Conservation (phyloP, 1,139 yeast genomes). For the Zygoascus hellenicus region DNA sequence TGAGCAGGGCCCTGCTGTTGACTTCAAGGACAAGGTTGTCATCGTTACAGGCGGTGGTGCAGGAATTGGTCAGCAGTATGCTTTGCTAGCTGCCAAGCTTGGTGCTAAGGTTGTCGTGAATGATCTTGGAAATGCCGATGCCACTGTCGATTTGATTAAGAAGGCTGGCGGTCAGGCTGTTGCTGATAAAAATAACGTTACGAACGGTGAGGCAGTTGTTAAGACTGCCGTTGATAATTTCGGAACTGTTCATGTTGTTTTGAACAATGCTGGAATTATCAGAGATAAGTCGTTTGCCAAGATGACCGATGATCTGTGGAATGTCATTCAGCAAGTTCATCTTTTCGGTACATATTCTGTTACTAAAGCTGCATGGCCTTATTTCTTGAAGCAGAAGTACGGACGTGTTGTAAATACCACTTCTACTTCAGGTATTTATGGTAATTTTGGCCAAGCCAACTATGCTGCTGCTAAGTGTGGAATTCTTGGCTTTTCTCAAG, state of each 20-base stretch:
- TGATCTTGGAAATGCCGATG: slow-evolving; percentile 67
- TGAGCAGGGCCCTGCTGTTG: slow-evolving; percentile 48
- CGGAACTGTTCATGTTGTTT: slow-evolving; percentile 79
- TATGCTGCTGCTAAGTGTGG: slow-evolving; percentile 93
- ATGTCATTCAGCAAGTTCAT: slow-evolving; percentile 74
- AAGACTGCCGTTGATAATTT: slow-evolving; percentile 70
- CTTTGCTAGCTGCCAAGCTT: slow-evolving; percentile 73
- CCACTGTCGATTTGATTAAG: slow-evolving; percentile 74
- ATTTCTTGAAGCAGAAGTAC: slow-evolving; percentile 66
- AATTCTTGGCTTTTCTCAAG: slow-evolving; percentile 75
- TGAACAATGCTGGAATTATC: slow-evolving; percentile 92
- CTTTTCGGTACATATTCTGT: slow-evolving; percentile 75
- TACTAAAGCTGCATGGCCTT: slow-evolving; percentile 91
- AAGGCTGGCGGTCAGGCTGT: slow-evolving; percentile 76
- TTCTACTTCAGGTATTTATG: slow-evolving; percentile 94
- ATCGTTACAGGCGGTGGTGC: slow-evolving; percentile 94
- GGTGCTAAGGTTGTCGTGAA: slow-evolving; percentile 96
- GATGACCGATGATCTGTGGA: slow-evolving; percentile 83
- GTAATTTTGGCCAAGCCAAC: slow-evolving; percentile 96
- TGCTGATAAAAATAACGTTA: slow-evolving; percentile 80
- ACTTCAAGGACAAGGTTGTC: slow-evolving; percentile 78
- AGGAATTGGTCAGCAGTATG: slow-evolving; percentile 91
- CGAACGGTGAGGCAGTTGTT: slow-evolving; percentile 69
- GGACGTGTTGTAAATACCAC: slow-evolving; percentile 87
- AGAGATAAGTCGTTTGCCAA: slow-evolving; percentile 85